Conservation (phyloP, 176 grass and related monocot species). For the Metroxylon sagu region DNA sequence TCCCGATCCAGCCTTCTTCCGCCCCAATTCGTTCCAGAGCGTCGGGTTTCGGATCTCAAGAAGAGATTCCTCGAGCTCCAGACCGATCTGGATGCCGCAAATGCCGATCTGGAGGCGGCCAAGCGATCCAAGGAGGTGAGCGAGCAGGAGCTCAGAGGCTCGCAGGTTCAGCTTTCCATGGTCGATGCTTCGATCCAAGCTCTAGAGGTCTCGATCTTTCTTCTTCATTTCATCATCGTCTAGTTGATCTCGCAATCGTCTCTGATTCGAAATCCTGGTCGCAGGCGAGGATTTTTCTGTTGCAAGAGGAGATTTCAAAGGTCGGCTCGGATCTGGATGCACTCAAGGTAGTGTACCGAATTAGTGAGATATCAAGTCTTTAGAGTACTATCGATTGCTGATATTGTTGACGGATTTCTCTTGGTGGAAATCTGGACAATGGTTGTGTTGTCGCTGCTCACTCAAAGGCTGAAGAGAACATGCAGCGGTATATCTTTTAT, state of each 20-base stretch:
- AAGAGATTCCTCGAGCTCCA: conserved; percentile 33
- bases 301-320: conserved; percentile 55
- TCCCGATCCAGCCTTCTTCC: not conserved
- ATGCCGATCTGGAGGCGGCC: conserved; percentile 33
- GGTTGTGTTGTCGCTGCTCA: too few relatives aligned
- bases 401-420: conserved; percentile 10
- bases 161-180: conserved; percentile 48
- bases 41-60: conserved; percentile 50
- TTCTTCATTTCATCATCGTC: not conserved
- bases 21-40: conserved; percentile 25
- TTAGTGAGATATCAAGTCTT: not conserved
- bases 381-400: conserved; percentile 1
- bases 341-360: conserved; percentile 40
- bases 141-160: conserved; percentile 49
- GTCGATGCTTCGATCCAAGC: conserved; percentile 35
- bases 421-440: not conserved
- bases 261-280: conserved; percentile 6
- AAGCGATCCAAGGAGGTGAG: conserved; percentile 48
- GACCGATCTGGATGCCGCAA: conserved; percentile 25
- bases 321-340: conserved; percentile 31
- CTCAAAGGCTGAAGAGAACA: too few relatives aligned
- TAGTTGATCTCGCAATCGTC: not conserved
- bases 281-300: conserved; percentile 36
- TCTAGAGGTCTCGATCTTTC: conserved; percentile 25
- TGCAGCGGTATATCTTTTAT: too few relatives aligned